Percentiles rank a stretch among this genome's conserved stretches.
These are phyloP conservation scores for Tetrahymena thermophila DNA, from an alignment of 73 alveolate genomes.

Conservation along the genomic window DNA sequence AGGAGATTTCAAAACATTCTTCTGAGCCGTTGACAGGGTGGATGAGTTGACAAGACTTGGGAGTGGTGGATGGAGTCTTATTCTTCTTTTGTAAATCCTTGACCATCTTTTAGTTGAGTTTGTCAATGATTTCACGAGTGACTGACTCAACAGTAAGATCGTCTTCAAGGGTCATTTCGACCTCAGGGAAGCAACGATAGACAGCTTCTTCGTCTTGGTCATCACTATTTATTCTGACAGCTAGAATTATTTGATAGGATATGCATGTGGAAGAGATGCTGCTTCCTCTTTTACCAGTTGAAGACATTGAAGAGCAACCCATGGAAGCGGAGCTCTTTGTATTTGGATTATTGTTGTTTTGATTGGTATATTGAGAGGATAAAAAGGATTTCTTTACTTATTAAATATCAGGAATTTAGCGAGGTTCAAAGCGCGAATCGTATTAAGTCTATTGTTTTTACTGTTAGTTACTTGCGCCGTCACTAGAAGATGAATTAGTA, in stretches of 20 bases:
- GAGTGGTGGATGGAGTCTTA: neutral
- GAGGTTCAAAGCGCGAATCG: conserved; percentile 1
- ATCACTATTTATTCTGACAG: neutral
- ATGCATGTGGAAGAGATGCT: neutral
- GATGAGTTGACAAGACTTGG: neutral
- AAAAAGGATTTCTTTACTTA: neutral
- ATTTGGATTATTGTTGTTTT: neutral
- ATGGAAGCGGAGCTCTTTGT: neutral
- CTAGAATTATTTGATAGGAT: neutral
- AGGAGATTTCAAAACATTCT: neutral
- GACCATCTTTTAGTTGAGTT: neutral
- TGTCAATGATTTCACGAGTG: neutral
- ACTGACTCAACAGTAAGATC: neutral
- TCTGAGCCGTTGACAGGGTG: neutral
- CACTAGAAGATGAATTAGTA: neutral
- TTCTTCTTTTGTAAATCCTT: neutral
- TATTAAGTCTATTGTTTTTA: neutral
- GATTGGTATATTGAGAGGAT: neutral
- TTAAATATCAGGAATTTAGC: neutral
- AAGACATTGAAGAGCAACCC: neutral
- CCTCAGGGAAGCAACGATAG: neutral
- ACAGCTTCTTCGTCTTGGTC: neutral
- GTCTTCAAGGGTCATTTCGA: neutral
- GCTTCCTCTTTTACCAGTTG: neutral
- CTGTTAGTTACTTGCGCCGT: neutral